Base-by-base conservation (phyloP, 2,329 filamentous ascomycete species). In the Hypoxylon sp. region DNA sequence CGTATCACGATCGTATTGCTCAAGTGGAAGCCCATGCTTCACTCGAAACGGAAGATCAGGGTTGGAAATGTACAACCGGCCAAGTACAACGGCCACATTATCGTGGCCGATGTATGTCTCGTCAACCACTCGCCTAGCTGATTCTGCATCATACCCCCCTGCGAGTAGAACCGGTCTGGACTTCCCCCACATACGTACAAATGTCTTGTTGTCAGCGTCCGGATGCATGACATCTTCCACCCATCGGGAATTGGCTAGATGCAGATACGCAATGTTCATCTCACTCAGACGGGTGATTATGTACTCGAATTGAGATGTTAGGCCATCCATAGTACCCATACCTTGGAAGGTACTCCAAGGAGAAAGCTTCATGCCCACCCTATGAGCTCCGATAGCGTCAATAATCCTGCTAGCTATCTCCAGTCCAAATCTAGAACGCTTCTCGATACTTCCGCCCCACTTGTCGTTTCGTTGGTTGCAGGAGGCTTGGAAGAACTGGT, bases 381-480 rank as follows among this genome's bases (percentile, higher is more conserved):
- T 78, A 10, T 87, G 80, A 0, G 82, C 78, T 2, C 86, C 87
- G n/a, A 89, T 76, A 5, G 86, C 87, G 0, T 79, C 78, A 2
- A 80, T 79, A 13, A 89, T 83, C 1, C 86, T 85, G 57, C 84
- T 81, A 1, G 83, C 78, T 13, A 87, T 83, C 70, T 89, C 87
- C 7, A 89, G 63, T 0, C 79, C 81, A 65, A 89, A 84, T 0
- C 85, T 80, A 0, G 83, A 78, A 17, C 87, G 82, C 50, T 88
- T 89, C 72, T 88, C 85, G 56, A 87, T 80, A 59, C 80, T 84
- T 30, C 86, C 87, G 11, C 87, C 87, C 75, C 86, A 89, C 41
- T 80, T 72, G 70, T 89, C 87, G 0, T 83, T 86, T 1, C 88
- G 82, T 52, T 81, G 80, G 78, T 90, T 90, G 72, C 80, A 79